Percentiles rank a stretch among this genome's conserved stretches.
These are phyloP conservation scores for Schizothecium vesticola DNA, from an alignment of 495 filamentous ascomycete genomes.

Conservation along the genomic window DNA sequence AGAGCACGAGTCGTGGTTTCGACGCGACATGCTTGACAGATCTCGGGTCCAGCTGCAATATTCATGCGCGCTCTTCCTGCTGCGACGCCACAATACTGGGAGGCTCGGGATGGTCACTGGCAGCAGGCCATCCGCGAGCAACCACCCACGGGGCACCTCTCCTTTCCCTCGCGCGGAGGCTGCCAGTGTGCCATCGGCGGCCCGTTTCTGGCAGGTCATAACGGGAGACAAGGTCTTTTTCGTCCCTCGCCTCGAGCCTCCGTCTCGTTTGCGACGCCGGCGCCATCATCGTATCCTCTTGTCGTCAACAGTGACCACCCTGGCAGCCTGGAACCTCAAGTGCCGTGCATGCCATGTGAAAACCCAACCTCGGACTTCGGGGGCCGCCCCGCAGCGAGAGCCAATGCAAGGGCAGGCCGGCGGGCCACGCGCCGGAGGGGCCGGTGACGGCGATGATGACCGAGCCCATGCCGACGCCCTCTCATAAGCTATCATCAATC, in stretches of 20 bases:
- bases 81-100: neutral
- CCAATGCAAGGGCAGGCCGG: neutral
- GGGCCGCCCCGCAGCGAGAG: neutral
- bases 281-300: too few species aligned
- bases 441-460: neutral
- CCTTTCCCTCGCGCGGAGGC: neutral
- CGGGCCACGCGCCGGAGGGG: neutral
- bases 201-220: conserved; percentile 8
- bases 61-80: neutral
- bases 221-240: neutral
- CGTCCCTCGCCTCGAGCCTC: neutral
- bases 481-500: neutral
- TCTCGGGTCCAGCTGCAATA: neutral
- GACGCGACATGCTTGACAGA: neutral
- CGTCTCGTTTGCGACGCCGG: neutral
- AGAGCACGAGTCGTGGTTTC: neutral
- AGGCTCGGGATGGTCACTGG: neutral
- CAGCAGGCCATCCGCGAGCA: neutral
- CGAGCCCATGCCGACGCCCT: neutral
- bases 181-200: neutral
- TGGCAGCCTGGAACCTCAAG: too few species aligned
- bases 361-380: conserved; percentile 5
- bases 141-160: neutral
- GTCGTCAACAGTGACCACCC: too few species aligned
- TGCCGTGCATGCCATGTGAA: neutral